phyloP scores from a whole-genome alignment of 2,329 filamentous ascomycete species.

The Davidsoniella eucalypti region DNA sequence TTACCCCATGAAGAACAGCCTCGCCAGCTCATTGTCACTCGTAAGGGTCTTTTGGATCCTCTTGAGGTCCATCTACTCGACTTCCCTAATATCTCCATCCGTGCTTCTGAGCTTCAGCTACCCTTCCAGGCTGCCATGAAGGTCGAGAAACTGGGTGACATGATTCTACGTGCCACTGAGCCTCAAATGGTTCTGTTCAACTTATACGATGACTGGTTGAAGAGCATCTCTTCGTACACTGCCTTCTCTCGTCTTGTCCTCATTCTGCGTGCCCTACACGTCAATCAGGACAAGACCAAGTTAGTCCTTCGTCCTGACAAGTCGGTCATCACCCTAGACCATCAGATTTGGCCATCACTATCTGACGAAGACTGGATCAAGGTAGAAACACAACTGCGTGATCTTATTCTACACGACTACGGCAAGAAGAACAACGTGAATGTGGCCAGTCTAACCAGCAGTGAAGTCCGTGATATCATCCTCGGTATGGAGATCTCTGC shows the following conservation, averaged over 20 bases:
- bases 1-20: constrained; percentile 95
- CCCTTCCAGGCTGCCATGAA: constrained; percentile 99
- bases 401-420: constrained; percentile 94
- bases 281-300: constrained; percentile 98
- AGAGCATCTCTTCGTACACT: constrained; percentile 96
- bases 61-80: constrained; percentile 94
- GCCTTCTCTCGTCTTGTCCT: constrained; percentile 91
- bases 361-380: constrained; percentile 98
- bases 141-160: constrained; percentile 96
- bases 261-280: constrained; percentile 85
- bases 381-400: constrained; percentile 90
- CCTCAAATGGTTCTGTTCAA: constrained; percentile 99
- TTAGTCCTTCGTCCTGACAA: constrained; percentile 88
- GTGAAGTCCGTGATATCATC: constrained; percentile 95
- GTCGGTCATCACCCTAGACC: constrained; percentile 93
- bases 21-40: constrained; percentile 94
- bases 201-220: constrained; percentile 95
- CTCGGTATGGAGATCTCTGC: constrained; percentile 99
- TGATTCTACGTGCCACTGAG: constrained; percentile 94
- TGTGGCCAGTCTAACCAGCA: constrained; percentile 86
- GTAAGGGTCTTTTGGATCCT: constrained; percentile 92
- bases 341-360: constrained; percentile 94
- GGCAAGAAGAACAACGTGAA: constrained; percentile 99
- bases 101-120: constrained; percentile 87
- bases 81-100: constrained; percentile 97